Evolutionary conservation across 108 stramenopile species (phyloP), one percentile per base, ranked within the genome.

Genomic region (Pelagomonas calceolata): DNA sequence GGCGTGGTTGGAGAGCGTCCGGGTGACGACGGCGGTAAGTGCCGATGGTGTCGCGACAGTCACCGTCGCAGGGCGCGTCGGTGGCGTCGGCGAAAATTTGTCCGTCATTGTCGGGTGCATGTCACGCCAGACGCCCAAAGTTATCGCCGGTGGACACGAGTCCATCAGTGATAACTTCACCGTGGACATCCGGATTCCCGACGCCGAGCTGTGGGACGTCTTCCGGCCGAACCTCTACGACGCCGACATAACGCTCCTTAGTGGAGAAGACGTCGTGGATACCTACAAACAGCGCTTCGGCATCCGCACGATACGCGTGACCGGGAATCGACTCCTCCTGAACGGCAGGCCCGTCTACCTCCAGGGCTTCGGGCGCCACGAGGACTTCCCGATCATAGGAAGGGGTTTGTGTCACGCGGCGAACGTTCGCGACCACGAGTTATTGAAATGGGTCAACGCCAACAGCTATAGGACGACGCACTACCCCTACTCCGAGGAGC

Each of bases 311-410:
- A 26, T 60, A 1, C 21, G 21, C 21, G 26, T 60, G 21, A 3
- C 26, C 26, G 51, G 26, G 7, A 26, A 26, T 26, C 51, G 26
- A 12, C 26, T 60, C 0, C 26, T 16, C 0, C 21, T 60, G 21
- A 60, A 60, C 51, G 51, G 51, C 51, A 26, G 21, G 21, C 51
- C 51, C 7, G 51, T 60, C 51, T 60, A 60, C 10, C 51, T 60
- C 51, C 14, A 60, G 26, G 51, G 51, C 51, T 60, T 60, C 51
- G 51, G 51, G 51, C 51, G 51, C 51, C 51, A 60, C 51, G 51
- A 60, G 51, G 51, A 60, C 51, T 60, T 60, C 51, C 26, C 26
- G 14, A 26, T 60, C 51, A 12, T 60, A 3, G 51, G 51, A 17
- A 60, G 29, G 51, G 51, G 51, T 12, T 12, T 60, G 7, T 26